Evolutionary conservation across 345 rosid genomes (phyloP), one percentile per base, ranked within the genome.

Genomic region (Populus alba): DNA sequence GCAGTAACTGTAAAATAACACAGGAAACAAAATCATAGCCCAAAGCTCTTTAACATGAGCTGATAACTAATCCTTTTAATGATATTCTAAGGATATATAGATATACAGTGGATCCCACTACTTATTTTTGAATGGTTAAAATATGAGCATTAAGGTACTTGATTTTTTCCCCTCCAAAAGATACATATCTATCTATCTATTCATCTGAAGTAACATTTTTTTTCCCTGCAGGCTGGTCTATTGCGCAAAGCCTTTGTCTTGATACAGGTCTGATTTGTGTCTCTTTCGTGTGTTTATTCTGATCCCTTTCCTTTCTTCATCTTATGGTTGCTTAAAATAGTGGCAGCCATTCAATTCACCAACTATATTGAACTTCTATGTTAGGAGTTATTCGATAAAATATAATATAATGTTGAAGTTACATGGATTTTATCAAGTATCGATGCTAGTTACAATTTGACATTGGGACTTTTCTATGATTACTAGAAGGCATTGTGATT

Each of bases 231-330:
- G 99, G 95, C 87, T 83, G 97, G 99, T 83, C 89, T 94, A 69
- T 92, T 91, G 35, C 93, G 94, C 76, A 88, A 89, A 87, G 66
- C 94, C 67, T 88, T 96, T 73, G 89, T 94, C 77, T 86, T 96
- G 84, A 94, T 96, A 87, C 99, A 96, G 98, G 99, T 95, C 66
- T 77, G 85, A 79, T 79, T 78, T 68, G 10, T 66, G 17, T 31
- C 25, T 67, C 15, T 49, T 53, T 31, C 41, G 1, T 33, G 16
- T 47, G 16, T 33, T 22, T 43, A 35, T 31, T 23, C 18, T 51
- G 57, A 51, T 51, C 57, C 8, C 2, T 6, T 17, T 51, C 57
- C 57, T 51, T 51, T 51, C 57, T 16, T 16, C 57, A 51, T 51
- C 57, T 2, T 17, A 51, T 51, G 57, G 20, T 6, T 16, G 57